Conservation (phyloP, 139 green algal species). For the Penium margaritaceum region DNA sequence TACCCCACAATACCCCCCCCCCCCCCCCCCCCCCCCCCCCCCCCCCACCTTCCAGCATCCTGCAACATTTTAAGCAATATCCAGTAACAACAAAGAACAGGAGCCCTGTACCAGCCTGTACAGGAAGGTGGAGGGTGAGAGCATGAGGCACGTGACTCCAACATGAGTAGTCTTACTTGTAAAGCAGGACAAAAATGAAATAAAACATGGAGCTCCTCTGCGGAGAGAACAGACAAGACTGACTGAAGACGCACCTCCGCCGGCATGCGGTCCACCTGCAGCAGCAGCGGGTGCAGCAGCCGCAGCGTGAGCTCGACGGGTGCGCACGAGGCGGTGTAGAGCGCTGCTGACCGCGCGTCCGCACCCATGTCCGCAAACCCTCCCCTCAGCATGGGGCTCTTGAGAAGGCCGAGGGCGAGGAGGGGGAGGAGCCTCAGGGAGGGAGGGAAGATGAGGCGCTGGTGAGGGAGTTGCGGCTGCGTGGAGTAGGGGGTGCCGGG, state of each 20-base stretch:
- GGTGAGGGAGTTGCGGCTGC: neutral
- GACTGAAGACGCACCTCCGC: slow-evolving; percentile 36
- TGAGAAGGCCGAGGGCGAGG: slow-evolving; percentile 66
- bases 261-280: slow-evolving; percentile 54
- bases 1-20: no score
- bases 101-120: no score
- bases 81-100: no score
- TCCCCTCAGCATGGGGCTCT: slow-evolving; percentile 68
- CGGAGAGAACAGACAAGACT: no score
- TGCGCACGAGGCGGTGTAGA: slow-evolving; percentile 64
- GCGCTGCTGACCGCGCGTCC: slow-evolving; percentile 71
- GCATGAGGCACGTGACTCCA: no score
- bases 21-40: no score
- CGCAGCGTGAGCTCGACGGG: slow-evolving; percentile 57
- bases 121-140: no score
- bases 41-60: no score
- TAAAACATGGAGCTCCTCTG: no score
- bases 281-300: slow-evolving; percentile 64
- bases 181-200: no score
- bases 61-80: no score
- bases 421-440: slow-evolving; percentile 68
- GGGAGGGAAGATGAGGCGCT: slow-evolving; percentile 70
- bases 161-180: no score
- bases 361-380: slow-evolving; percentile 43
- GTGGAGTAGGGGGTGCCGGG: neutral